These are phyloP conservation scores for Diaporthe sp. DNA, from an alignment of 2,329 filamentous ascomycete species.

Conservation along the genomic window DNA sequence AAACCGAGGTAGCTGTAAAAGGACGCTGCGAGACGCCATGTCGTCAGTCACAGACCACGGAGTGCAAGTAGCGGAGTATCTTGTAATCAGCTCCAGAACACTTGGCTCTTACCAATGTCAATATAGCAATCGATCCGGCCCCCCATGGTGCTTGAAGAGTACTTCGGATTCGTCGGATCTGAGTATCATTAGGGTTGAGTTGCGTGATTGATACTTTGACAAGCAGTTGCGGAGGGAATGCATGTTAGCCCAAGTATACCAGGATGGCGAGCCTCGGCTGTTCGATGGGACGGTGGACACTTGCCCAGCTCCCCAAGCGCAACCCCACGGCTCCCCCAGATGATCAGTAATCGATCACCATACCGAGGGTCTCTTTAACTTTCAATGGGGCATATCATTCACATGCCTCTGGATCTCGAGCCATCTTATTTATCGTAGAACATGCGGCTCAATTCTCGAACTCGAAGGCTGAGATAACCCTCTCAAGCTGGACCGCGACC, in stretches of 20 bases:
- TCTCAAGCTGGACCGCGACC: conserved; percentile 10
- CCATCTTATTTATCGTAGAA: not conserved
- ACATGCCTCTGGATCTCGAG: not conserved
- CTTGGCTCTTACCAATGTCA: conserved; percentile 69
- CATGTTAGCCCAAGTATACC: not conserved
- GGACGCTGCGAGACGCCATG: conserved; percentile 66
- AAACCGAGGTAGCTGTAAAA: conserved; percentile 71
- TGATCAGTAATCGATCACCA: conserved; percentile 28
- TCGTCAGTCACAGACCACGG: conserved; percentile 7
- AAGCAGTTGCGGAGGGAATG: not conserved
- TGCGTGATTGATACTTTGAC: conserved; percentile 2
- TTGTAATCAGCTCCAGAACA: not conserved
- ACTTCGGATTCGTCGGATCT: not conserved
- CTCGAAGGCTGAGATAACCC: not conserved
- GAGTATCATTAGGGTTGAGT: not conserved
- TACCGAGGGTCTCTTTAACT: not conserved
- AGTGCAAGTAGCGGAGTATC: not conserved
- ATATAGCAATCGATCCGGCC: conserved; percentile 76
- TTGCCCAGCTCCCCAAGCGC: not conserved
- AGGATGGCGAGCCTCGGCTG: conserved; percentile 35
- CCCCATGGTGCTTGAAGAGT: conserved; percentile 60
- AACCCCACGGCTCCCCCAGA: not conserved
- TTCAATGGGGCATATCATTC: not conserved
- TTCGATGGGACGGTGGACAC: not conserved
- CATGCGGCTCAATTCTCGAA: not conserved